Evolutionary conservation across 2,329 filamentous ascomycete species (phyloP), one percentile per base, ranked within the genome.

Genomic region (Aspergillus awamori): DNA sequence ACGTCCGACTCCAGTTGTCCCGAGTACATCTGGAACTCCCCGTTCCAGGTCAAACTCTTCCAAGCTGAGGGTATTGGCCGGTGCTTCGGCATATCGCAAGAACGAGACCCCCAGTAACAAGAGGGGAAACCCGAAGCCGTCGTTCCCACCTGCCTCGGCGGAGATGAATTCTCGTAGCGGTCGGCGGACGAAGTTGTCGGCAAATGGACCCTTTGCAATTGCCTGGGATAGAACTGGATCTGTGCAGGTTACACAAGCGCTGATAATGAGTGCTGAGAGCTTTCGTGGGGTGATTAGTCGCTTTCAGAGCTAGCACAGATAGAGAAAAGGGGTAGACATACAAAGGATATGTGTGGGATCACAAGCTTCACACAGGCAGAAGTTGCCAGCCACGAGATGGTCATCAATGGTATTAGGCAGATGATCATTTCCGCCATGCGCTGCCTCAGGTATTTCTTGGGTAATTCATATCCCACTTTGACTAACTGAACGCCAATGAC

Each of bases 401-500:
- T 83, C 86, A 87, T 88, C 63, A 87, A 77, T 2, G 86, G 86
- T 6, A 88, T 66, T 5, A 88, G 75, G 47, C 81, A 83, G 8
- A 87, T 77, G 4, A 79, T 71, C 72, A 88, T 80, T 59, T 86
- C 84, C 59, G 81, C 83, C 75, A 81, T 83, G 2, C 80, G 81
- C 2, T 72, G 68, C 59, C 72, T 71, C 43, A 82, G 74, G 70
- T 88, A 88, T 67, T 81, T 83, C 47, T 83, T 83, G 0, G 86
- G 86, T 1, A 88, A 75, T 67, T 88, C 84, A 65, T 84, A 88
- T 26, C 86, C 86, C 2, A 84, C 85, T 61, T 88, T 88, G 38
- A 87, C 79, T n/a, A 88, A 78, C 65, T 88, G 86, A 2, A 88
- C 79, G 4, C 85, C 84, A 59, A 88, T 87, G 61, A 88, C 84